Evolutionary conservation across 345 rosid species (phyloP).

Genomic region (Stellera chamaejasme): DNA sequence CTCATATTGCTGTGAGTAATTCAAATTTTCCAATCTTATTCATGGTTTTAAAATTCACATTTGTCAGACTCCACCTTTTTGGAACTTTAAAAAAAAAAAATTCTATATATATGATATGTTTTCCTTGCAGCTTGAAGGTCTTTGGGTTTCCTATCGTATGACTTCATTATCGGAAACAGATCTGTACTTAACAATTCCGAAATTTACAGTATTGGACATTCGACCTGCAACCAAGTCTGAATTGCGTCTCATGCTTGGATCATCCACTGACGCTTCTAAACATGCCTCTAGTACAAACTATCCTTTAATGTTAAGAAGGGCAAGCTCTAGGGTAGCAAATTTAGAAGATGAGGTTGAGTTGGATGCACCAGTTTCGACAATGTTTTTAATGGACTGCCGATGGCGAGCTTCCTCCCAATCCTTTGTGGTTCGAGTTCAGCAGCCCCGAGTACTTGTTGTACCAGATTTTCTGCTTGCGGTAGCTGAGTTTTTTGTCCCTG

Average conservation of each 20-base stretch:
- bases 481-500: slow-evolving; percentile 93
- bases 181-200: slow-evolving; percentile 85
- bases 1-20: slow-evolving; percentile 74
- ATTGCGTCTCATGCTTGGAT: slow-evolving; percentile 98
- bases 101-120: not conserved
- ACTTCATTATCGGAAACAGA: slow-evolving; percentile 89
- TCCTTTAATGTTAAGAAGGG: slow-evolving; percentile 39
- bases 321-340: slow-evolving; percentile 38
- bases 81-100: no score
- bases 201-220: slow-evolving; percentile 75
- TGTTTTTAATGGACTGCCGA: slow-evolving; percentile 95
- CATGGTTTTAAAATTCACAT: not conserved
- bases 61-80: not conserved
- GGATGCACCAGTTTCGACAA: slow-evolving; percentile 66
- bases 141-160: slow-evolving; percentile 91
- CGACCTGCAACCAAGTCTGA: slow-evolving; percentile 90
- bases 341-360: slow-evolving; percentile 42
- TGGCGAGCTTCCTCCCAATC: slow-evolving; percentile 87
- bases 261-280: slow-evolving; percentile 80
- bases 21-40: not conserved
- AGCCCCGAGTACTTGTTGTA: slow-evolving; percentile 90
- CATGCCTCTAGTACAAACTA: slow-evolving; percentile 55
- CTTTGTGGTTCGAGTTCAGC: slow-evolving; percentile 79
- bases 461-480: slow-evolving; percentile 95
- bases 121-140: slow-evolving; percentile 73